Percentiles rank a stretch among this genome's conserved stretches.
Conservation (phyloP, 2,329 filamentous ascomycete genomes). For the Aaosphaeria pasadenensis region DNA sequence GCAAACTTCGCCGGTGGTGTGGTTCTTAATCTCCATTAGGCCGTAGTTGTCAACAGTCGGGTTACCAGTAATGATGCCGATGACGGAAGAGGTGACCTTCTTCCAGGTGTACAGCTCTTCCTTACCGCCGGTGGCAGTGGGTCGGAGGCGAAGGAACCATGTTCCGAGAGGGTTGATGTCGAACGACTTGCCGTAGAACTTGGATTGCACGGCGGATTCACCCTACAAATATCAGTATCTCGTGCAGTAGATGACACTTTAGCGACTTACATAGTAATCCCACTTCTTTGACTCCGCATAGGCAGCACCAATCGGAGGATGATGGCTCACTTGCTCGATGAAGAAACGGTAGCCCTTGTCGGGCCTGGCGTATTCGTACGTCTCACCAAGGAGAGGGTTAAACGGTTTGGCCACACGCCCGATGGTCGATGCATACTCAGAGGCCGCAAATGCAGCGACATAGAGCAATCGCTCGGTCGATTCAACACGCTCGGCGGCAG, state of each 20-base stretch:
- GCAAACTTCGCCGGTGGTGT: slow-evolving; percentile 90
- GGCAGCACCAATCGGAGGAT: slow-evolving; percentile 89
- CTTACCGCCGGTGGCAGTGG: slow-evolving; percentile 60
- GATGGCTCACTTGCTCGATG: slow-evolving; percentile 96
- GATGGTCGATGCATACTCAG: slow-evolving; percentile 95
- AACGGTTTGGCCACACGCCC: slow-evolving; percentile 97
- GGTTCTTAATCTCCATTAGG: slow-evolving; percentile 95
- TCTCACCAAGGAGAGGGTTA: slow-evolving; percentile 93
- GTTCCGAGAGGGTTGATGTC: slow-evolving; percentile 95
- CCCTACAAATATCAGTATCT: slow-evolving; percentile 52
- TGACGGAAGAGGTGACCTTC: slow-evolving; percentile 95
- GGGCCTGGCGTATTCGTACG: slow-evolving; percentile 91
- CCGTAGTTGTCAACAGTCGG: slow-evolving; percentile 98
- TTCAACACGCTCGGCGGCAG: slow-evolving; percentile 79
- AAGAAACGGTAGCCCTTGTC: slow-evolving; percentile 99
- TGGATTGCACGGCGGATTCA: slow-evolving; percentile 91
- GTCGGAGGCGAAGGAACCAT: slow-evolving; percentile 88
- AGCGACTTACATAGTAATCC: slow-evolving; percentile 72
- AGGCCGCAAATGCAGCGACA: slow-evolving; percentile 91
- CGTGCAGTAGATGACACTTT: neutral
- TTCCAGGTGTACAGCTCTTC: slow-evolving; percentile 97
- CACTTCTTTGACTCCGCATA: slow-evolving; percentile 90
- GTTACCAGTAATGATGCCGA: slow-evolving; percentile 96
- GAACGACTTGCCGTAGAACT: slow-evolving; percentile 97
- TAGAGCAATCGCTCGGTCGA: slow-evolving; percentile 91